A percentile compares a stretch with the other conserved stretches of the same genome.
Evolutionary conservation across 179 eudicot species (phyloP).

Genomic region (Beta lomatogona): DNA sequence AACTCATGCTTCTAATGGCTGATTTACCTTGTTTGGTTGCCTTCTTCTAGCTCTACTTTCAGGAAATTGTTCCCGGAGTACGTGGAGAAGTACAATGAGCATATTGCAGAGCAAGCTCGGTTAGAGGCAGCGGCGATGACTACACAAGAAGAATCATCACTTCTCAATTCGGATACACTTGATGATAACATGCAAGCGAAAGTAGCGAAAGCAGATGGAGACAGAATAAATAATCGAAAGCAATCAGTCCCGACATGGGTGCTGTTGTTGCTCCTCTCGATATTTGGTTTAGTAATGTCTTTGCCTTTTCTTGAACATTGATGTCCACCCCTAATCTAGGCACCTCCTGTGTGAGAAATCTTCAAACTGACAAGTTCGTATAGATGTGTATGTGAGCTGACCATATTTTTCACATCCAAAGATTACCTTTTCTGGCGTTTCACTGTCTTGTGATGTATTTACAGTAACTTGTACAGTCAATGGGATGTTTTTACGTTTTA

Average conservation of each 20-base stretch:
- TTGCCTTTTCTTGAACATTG: constrained; percentile 86
- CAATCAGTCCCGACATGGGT: constrained; percentile 69
- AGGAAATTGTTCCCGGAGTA: constrained; percentile 92
- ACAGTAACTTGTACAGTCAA: constrained; percentile 33
- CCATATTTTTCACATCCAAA: constrained; percentile 10
- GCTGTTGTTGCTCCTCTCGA: constrained; percentile 57
- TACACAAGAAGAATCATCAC: constrained; percentile 33
- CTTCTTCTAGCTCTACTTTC: constrained; percentile 56
- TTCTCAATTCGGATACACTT: constrained; percentile 31
- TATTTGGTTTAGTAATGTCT: constrained; percentile 79
- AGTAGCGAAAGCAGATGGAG: constrained; percentile 34
- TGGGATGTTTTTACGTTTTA: constrained; percentile 1
- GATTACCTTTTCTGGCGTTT: constrained; percentile 9
- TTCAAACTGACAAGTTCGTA: constrained; percentile 13
- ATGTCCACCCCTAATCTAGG: constrained; percentile 9
- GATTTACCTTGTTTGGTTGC: neutral
- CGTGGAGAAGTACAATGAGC: constrained; percentile 77
- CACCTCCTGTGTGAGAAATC: neutral
- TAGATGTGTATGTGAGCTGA: constrained; percentile 23
- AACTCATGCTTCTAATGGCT: neutral
- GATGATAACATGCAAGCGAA: constrained; percentile 37
- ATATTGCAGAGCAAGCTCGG: constrained; percentile 51
- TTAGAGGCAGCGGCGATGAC: constrained; percentile 35
- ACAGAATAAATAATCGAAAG: constrained; percentile 43
- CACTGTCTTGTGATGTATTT: constrained; percentile 25